Evolutionary conservation across 345 rosid genomes (phyloP), one percentile per base, ranked within the genome.

Genomic region (Eucalyptus sp.): DNA sequence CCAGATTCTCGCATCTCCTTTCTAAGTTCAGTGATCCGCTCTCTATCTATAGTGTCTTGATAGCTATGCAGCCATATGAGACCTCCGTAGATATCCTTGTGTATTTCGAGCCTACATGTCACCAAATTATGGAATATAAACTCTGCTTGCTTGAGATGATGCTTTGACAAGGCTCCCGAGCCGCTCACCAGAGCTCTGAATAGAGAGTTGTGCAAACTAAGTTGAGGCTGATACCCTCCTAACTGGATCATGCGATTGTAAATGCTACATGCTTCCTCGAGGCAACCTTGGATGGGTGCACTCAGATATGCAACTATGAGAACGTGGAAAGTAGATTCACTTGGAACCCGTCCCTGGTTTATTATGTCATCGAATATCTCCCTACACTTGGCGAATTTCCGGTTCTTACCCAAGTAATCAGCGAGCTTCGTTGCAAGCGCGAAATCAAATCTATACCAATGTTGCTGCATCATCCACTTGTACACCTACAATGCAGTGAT

Each of bases 171-270:
- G 25, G 93, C 92, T 71, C 95, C 98, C 2, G 95, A 94, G 89
- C 93, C 91, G 49, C 95, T 91, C 24, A 95, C 89, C 86, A 97
- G 90, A 88, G 97, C 97, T 94, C 94, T 92, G 91, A 97, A 96
- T 24, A 97, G 95, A 51, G 97, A 93, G 88, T 96, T 96, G 88
- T 96, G 98, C 92, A 97, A 91, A 88, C 94, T 93, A 79, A 95
- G 95, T 86, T 89, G 93, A 12, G 99, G 99, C 89, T 48, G 88
- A 87, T 95, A 96, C 68, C 98, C 99, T 90, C 99, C 99, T 88
- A 96, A 91, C 90, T 96, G 99, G 93, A 96, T 92, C 99, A 96
- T 97, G 49, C 95, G 94, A 86, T 95, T 97, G 93, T 96, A 98
- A 91, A 96, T 93, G 58, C 91, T 37, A 64, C 98, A 98, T 24